Base-by-base conservation (phyloP, 2,329 filamentous ascomycete genomes). In the Trichoderma harzianum region DNA sequence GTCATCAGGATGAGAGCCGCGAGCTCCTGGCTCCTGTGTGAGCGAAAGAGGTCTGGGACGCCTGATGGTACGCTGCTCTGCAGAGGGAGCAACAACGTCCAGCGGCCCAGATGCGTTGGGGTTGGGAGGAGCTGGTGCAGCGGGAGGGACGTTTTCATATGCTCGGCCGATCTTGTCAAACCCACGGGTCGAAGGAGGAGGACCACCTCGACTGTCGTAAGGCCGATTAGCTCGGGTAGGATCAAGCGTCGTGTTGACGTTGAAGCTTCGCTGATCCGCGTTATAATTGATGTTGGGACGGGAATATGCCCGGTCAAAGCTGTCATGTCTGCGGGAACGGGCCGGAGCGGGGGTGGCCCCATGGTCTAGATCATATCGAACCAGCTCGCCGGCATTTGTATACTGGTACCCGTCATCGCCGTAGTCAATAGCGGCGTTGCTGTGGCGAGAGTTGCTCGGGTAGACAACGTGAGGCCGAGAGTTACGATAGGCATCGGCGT, bases 151-250 rank as follows among this genome's bases (percentile, higher is more conserved):
- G 7, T 32, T 58, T 18, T 58, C 78, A 10, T 88, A 88, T 7
- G 82, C 61, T 71, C 87, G 83, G 75, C 88, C 88, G 74, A 93
- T 88, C 80, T 89, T 92, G 76, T 93, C 92, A 74, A 94, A 89
- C 0, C 90, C 92, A 75, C 91, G 85, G 3, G 89, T 92, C 6
- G 90, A 88, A 5, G 91, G 91, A 11, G 92, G 92, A 2, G 91
- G 92, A 0, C 87, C 85, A 36, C 86, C 79, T 28, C 81, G 77
- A 55, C 75, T 78, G 16, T 86, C 84, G 72, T 84, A 82, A 7
- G 78, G 78, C 6, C 80, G 79, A 63, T 77, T 79, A 36, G 74
- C 81, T 24, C 84, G 85, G 66, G 78, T 79, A 24, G 84, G 74
- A 69, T 88, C 87, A 28, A 78, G 75, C 72, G 76, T 79, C 4